Conservation (phyloP, 139 green algal species). For the Deuterostichococcus epilithicus region DNA sequence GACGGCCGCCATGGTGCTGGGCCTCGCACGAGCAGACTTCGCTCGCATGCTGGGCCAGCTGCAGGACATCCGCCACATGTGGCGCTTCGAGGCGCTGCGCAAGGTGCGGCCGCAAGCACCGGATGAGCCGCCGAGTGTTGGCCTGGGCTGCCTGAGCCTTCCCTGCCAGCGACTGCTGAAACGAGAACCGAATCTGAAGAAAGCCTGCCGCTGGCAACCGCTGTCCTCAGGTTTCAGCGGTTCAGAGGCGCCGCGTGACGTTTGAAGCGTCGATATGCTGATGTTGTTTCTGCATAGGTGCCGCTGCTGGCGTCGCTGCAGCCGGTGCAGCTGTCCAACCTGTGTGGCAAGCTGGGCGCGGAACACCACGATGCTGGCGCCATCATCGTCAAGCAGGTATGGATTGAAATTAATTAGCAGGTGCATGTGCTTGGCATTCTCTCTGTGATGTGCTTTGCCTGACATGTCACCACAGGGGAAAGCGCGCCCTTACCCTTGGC, state of each 20-base stretch:
- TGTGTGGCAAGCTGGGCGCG: slow-evolving; percentile 37
- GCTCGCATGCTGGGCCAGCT: slow-evolving; percentile 60
- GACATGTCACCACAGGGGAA: too few species aligned
- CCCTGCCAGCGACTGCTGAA: too few species aligned
- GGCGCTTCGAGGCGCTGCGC: slow-evolving; percentile 78
- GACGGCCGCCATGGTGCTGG: slow-evolving; percentile 44
- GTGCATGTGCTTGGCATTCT: neutral
- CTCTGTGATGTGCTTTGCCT: too few species aligned
- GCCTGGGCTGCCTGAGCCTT: too few species aligned
- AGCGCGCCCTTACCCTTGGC: too few species aligned
- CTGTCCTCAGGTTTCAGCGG: too few species aligned
- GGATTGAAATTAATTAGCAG: too few species aligned
- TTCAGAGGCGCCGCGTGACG: too few species aligned
- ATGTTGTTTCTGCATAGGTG: slow-evolving; percentile 39
- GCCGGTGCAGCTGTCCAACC: slow-evolving; percentile 38
- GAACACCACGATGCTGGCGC: slow-evolving; percentile 35
- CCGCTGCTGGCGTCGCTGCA: slow-evolving; percentile 46
- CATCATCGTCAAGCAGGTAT: slow-evolving; percentile 32
- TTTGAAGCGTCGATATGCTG: too few species aligned
- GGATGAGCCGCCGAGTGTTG: too few species aligned
- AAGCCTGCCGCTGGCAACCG: too few species aligned
- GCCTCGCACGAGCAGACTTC: slow-evolving; percentile 66
- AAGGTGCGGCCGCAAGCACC: slow-evolving; percentile 39
- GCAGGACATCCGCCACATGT: slow-evolving; percentile 69
- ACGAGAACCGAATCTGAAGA: too few species aligned